Percentiles rank a stretch among this genome's conserved stretches.
These are phyloP conservation scores for Penicillium steckii DNA, from an alignment of 495 filamentous ascomycete genomes.

Conservation along the genomic window DNA sequence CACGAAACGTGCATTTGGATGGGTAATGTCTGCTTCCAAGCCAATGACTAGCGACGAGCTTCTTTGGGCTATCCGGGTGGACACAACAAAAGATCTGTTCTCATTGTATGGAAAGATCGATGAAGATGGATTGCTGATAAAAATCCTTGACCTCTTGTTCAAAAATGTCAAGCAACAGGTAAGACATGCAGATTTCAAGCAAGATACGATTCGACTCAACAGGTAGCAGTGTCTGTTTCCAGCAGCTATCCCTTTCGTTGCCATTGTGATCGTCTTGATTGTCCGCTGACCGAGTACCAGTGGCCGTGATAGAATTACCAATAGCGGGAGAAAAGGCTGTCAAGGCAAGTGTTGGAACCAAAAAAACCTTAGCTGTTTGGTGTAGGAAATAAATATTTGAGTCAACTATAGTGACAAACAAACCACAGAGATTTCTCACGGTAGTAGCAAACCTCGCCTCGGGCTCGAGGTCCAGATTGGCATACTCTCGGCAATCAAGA, in stretches of 20 bases:
- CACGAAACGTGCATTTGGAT: conserved; percentile 33
- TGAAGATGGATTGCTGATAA: conserved; percentile 21
- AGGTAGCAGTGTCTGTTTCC: no score
- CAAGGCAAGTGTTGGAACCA: no score
- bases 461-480: not conserved
- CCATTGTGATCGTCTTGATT: no score
- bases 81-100: not conserved
- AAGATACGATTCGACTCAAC: no score
- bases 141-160: no score
- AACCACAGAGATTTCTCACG: conserved; percentile 38
- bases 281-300: no score
- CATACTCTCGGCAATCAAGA: not conserved
- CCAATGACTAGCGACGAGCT: conserved; percentile 17
- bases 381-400: conserved; percentile 40
- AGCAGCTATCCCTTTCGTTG: no score
- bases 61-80: conserved; percentile 13
- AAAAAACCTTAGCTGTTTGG: conserved; percentile 28
- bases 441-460: conserved; percentile 16
- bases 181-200: no score
- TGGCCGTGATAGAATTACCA: no score
- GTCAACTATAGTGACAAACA: conserved; percentile 36
- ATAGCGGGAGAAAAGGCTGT: no score
- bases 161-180: no score
- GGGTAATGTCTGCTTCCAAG: conserved; percentile 29
- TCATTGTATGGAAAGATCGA: not conserved